phyloP scores from a whole-genome alignment of 2,329 filamentous ascomycete genomes.

The Hypoxylon sp. region DNA sequence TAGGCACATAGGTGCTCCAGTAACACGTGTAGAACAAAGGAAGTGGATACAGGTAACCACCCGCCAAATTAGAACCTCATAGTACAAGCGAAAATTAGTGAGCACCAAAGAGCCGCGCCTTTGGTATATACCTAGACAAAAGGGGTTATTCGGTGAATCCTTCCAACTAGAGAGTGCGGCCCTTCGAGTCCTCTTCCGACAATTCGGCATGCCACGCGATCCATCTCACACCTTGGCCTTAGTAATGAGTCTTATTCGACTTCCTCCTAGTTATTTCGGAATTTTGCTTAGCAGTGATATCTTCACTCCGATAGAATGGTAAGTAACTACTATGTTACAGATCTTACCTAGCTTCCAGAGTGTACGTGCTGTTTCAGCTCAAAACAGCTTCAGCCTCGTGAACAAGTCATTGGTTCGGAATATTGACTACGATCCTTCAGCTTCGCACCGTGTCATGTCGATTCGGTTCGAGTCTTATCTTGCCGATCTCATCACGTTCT shows the following conservation, averaged over 20 bases:
- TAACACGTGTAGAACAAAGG: too few species aligned
- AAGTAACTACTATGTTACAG: not conserved
- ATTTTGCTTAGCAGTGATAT: not conserved
- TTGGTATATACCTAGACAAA: not conserved
- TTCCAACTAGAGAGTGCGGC: not conserved
- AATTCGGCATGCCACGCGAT: slow-evolving; percentile 3
- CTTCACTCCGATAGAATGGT: not conserved
- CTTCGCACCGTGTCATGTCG: not conserved
- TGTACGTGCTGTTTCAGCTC: not conserved
- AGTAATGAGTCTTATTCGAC: not conserved
- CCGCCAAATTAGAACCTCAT: not conserved
- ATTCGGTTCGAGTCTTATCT: slow-evolving; percentile 5
- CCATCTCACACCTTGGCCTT: not conserved
- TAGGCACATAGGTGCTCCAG: not conserved
- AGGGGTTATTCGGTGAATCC: slow-evolving; percentile 16
- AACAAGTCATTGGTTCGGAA: slow-evolving; percentile 5
- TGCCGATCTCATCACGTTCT: not conserved
- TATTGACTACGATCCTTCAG: not conserved
- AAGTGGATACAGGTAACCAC: too few species aligned
- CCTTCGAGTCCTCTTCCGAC: not conserved
- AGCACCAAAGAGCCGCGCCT: not conserved
- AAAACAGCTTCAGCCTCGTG: slow-evolving; percentile 6
- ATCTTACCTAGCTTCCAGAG: not conserved
- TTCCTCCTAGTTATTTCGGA: not conserved
- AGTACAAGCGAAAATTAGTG: not conserved